Evolutionary conservation across 1,284 basidiomycete species (phyloP), one percentile per base, ranked within the genome.

Genomic region (Trichosporon sp.): DNA sequence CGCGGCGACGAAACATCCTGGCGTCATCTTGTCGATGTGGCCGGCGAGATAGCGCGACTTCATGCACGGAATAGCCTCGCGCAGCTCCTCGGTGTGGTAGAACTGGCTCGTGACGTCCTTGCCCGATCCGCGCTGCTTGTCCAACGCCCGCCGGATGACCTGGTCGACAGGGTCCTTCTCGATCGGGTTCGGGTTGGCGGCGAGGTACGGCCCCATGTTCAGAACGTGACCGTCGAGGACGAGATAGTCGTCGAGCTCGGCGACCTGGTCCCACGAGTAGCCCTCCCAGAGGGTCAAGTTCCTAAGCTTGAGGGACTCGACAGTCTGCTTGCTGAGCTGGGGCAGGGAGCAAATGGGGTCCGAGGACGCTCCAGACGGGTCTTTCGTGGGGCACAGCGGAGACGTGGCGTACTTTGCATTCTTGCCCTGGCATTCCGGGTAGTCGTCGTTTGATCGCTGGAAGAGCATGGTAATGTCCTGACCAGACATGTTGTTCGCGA

Each of bases 211-310:
- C 56, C 84, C 84, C 83, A 99, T 86, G 81, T 99, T 97, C 75
- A 99, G 88, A 34, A 99, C 96, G 36, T 87, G 85, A 27, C 96
- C 96, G 73, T 98, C 93, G 63, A 99, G 81, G 40, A 98, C 93
- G 70, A 96, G 81, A 79, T 89, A 94, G 75, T 89, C 86, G 36
- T 82, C 70, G 21, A 90, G 81, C 29, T 72, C 73, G 1, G 88
- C 84, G 32, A 96, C 88, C 73, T 95, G 90, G 37, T 85, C 84
- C 94, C 94, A 97, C 63, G 88, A 87, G 76, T 95, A 96, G 11
- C 93, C 94, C 36, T 91, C 87, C 61, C 86, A 80, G 59, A 86
- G 82, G 0, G 82, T 80, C 7, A 88, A 89, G 72, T 89, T 87
- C 36, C 81, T 74, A 58, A 96, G 83, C 14, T 84, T 81, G 57